Evolutionary conservation across 768 basidiomycete species (phyloP).

Genomic region (Lentinula boryana): DNA sequence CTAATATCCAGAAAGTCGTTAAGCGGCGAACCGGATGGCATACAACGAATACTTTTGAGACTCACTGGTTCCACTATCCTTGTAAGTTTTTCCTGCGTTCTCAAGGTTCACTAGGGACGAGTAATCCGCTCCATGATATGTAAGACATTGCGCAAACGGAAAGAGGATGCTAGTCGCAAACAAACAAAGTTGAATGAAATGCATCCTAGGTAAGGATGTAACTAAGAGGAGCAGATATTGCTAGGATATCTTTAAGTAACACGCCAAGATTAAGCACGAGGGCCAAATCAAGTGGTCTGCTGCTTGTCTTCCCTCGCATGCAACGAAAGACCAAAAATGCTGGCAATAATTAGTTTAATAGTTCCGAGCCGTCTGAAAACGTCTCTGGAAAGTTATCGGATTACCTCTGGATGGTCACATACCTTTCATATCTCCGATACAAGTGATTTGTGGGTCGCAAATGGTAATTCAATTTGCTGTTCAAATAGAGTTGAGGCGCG

Average conservation of each 20-base stretch:
- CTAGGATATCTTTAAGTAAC: neutral
- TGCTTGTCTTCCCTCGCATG: too few relatives aligned
- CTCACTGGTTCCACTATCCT: slow-evolving; percentile 26
- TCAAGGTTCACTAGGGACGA: slow-evolving; percentile 50
- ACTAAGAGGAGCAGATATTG: neutral
- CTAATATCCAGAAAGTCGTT: slow-evolving; percentile 16
- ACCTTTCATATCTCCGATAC: neutral
- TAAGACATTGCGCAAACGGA: slow-evolving; percentile 17
- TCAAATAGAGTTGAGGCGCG: too few relatives aligned
- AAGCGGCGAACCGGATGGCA: neutral
- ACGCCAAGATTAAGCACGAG: neutral
- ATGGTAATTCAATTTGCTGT: slow-evolving; percentile 20
- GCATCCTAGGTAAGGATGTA: neutral
- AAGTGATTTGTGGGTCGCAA: neutral
- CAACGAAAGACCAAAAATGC: too few relatives aligned
- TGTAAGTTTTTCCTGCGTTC: slow-evolving; percentile 37
- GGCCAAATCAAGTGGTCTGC: too few relatives aligned
- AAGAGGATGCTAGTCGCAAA: neutral
- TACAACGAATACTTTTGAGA: neutral
- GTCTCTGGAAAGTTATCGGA: neutral
- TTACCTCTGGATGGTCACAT: neutral
- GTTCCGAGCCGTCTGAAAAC: neutral
- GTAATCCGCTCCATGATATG: slow-evolving; percentile 51
- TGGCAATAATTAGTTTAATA: too few relatives aligned
- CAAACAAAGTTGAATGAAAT: neutral